A percentile compares a stretch with the other conserved stretches of the same genome.
Conservation (phyloP, 257 asterid genomes). For the Thymus mandschuricus region DNA sequence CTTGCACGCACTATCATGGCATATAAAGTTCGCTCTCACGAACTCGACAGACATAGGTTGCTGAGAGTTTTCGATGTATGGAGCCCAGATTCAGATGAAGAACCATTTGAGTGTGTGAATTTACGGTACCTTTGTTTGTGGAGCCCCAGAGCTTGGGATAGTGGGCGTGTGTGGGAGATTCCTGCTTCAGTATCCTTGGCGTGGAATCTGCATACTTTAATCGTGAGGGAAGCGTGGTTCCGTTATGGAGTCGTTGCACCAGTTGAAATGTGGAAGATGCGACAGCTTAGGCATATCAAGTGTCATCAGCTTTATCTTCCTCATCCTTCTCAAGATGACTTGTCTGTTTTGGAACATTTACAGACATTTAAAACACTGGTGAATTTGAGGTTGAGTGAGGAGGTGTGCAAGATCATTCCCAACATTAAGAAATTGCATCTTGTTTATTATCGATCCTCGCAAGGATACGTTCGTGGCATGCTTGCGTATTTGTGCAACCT, state of each 20-base stretch:
- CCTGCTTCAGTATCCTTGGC: background rate
- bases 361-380: no score
- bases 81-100: no score
- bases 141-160: no score
- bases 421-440: background rate
- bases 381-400: background rate
- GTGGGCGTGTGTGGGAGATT: background rate
- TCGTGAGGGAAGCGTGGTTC: background rate
- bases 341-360: no score
- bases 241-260: background rate
- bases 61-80: no score
- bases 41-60: no score
- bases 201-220: slow-evolving; percentile 22
- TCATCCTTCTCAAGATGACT: background rate
- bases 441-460: no score
- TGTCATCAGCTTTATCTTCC: background rate
- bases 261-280: slow-evolving; percentile 5
- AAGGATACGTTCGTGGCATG: background rate
- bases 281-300: background rate
- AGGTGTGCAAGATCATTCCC: background rate
- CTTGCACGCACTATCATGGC: no score
- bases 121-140: background rate
- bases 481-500: background rate
- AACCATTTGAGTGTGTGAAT: background rate
- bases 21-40: no score